phyloP scores from a whole-genome alignment of 1,139 yeast genomes.

The Pichia kudriavzevii region DNA sequence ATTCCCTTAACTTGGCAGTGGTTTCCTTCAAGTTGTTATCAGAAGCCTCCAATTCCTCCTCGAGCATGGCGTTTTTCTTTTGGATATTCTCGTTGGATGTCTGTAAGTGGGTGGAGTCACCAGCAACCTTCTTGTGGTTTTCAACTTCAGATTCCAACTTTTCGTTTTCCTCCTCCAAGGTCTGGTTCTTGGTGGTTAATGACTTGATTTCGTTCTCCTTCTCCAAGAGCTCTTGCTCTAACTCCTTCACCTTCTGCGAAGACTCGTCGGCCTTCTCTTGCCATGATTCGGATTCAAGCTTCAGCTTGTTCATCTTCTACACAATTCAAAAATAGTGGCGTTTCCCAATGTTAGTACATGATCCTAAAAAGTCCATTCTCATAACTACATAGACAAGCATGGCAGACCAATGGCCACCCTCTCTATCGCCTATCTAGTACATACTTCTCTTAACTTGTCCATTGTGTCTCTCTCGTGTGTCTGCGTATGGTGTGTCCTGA shows the following conservation, averaged over 20 bases:
- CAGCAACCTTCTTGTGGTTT: conserved; percentile 84
- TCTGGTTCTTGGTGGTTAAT: conserved; percentile 84
- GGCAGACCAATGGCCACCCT: not conserved
- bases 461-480: conserved; percentile 21
- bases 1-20: conserved; percentile 88
- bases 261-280: conserved; percentile 94
- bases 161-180: conserved; percentile 86
- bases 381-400: too few relatives aligned
- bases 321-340: not conserved
- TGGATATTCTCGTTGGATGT: conserved; percentile 85
- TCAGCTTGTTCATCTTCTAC: conserved; percentile 82
- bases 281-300: conserved; percentile 94
- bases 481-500: too few relatives aligned
- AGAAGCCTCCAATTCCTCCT: conserved; percentile 88
- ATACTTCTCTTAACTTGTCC: conserved; percentile 46
- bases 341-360: conserved; percentile 5
- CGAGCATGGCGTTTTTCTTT: conserved; percentile 87
- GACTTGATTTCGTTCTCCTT: conserved; percentile 95
- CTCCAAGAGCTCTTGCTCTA: conserved; percentile 85
- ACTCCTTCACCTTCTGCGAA: conserved; percentile 68
- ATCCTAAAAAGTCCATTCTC: not conserved
- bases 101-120: conserved; percentile 84
- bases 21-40: conserved; percentile 91
- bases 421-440: too few relatives aligned
- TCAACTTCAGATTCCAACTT: conserved; percentile 73